phyloP scores from a whole-genome alignment of 2,329 filamentous ascomycete genomes.

The Alternaria gansuensis region DNA sequence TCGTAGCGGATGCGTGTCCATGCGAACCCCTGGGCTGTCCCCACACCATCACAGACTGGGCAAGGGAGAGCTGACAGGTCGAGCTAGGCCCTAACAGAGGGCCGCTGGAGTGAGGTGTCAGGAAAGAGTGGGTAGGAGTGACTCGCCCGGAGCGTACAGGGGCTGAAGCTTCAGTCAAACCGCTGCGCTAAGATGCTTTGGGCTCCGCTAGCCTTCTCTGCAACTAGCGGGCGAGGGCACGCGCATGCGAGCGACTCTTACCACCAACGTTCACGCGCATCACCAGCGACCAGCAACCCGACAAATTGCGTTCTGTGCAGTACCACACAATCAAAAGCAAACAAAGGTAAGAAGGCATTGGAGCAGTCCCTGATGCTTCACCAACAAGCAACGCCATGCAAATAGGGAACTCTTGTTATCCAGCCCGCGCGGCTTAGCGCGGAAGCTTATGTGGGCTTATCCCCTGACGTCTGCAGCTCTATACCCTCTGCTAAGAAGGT shows the following conservation, averaged over 20 bases:
- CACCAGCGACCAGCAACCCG: not conserved
- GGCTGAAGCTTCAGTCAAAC: conserved; percentile 17
- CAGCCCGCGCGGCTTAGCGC: conserved; percentile 28
- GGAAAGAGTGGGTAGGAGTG: conserved; percentile 29
- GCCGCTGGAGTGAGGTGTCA: conserved; percentile 19
- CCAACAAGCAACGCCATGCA: conserved; percentile 42
- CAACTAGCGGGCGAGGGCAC: conserved; percentile 19
- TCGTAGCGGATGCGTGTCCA: conserved; percentile 23
- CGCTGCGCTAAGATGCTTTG: conserved; percentile 27
- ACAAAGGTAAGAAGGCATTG: not conserved
- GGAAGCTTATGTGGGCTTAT: conserved; percentile 32
- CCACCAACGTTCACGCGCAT: conserved; percentile 16
- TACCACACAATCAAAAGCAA: not conserved
- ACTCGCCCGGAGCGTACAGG: conserved; percentile 20
- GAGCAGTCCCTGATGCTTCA: not conserved
- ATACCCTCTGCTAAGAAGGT: conserved; percentile 13
- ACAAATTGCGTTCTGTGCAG: not conserved
- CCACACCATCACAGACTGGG: conserved; percentile 25
- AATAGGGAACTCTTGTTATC: conserved; percentile 22
- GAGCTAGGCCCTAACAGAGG: conserved; percentile 22
- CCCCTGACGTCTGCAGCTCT: conserved; percentile 27
- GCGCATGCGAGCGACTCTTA: conserved; percentile 17
- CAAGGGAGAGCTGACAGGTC: conserved; percentile 24
- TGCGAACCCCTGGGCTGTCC: conserved; percentile 28
- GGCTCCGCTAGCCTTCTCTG: conserved; percentile 17